Percentiles rank a stretch among this genome's conserved stretches.
These are phyloP conservation scores for Achaetomiella virescens DNA, from an alignment of 495 filamentous ascomycete species.

Conservation along the genomic window DNA sequence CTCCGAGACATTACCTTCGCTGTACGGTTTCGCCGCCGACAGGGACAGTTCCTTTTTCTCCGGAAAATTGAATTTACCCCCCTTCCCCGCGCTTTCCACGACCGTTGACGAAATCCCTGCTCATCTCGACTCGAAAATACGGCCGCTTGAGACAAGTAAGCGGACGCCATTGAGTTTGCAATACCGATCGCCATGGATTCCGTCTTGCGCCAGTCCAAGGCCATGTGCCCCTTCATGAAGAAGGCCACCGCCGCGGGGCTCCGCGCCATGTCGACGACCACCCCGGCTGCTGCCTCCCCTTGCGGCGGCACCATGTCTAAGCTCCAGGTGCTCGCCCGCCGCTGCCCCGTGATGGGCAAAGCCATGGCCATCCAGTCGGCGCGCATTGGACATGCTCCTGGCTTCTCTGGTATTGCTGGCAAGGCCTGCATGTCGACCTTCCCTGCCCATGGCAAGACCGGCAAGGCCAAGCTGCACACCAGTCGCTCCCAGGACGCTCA, in stretches of 20 bases:
- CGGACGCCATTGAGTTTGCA: background rate
- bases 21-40: background rate
- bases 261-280: constrained; percentile 79
- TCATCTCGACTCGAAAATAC: background rate
- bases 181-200: constrained; percentile 65
- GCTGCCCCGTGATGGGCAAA: constrained; percentile 98
- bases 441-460: constrained; percentile 41
- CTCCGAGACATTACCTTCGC: background rate
- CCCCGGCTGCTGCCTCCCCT: constrained; percentile 59
- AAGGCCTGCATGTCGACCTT: constrained; percentile 41
- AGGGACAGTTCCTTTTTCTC: background rate
- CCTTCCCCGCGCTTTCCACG: constrained; percentile 3
- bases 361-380: constrained; percentile 82
- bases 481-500: constrained; percentile 65
- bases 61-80: background rate
- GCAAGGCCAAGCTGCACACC: constrained; percentile 74
- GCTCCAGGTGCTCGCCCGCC: constrained; percentile 85
- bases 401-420: constrained; percentile 24
- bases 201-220: constrained; percentile 84
- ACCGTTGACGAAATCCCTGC: background rate
- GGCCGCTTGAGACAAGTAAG: background rate
- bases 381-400: constrained; percentile 34
- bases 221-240: constrained; percentile 94
- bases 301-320: constrained; percentile 94
- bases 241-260: constrained; percentile 86